A percentile compares a stretch with the other conserved stretches of the same genome.
Conservation (phyloP, 2,329 filamentous ascomycete genomes). For the Chaetomium sp. region DNA sequence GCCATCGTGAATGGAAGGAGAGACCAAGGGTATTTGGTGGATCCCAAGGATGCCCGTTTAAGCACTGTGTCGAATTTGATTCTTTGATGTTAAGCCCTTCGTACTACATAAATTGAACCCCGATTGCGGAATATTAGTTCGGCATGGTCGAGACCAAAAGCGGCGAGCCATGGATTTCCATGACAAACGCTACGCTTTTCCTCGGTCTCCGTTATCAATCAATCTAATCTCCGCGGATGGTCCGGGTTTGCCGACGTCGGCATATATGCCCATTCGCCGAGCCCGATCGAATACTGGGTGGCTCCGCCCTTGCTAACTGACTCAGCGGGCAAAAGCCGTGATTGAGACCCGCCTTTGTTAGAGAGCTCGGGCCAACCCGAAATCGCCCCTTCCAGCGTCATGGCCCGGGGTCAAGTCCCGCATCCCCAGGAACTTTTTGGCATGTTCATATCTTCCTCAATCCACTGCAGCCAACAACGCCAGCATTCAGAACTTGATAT, state of each 20-base stretch:
- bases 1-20: no score
- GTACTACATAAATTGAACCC: no score
- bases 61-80: not conserved
- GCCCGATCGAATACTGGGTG: slow-evolving; percentile 1
- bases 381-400: slow-evolving; percentile 36
- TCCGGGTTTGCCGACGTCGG: slow-evolving; percentile 33
- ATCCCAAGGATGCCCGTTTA: not conserved
- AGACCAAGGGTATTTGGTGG: not conserved
- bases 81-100: no score
- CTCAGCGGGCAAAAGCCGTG: not conserved
- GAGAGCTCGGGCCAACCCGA: slow-evolving; percentile 28
- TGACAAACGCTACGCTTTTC: not conserved
- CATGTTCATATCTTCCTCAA: slow-evolving; percentile 19
- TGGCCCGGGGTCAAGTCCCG: slow-evolving; percentile 33
- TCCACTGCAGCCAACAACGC: slow-evolving; percentile 8
- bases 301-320: slow-evolving; percentile 21
- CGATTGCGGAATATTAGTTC: no score
- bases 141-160: no score
- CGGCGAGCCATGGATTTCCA: no score
- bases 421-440: slow-evolving; percentile 32
- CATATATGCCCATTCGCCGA: slow-evolving; percentile 26
- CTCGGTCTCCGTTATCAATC: slow-evolving; percentile 36
- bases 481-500: slow-evolving; percentile 20
- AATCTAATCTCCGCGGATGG: slow-evolving; percentile 36
- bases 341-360: slow-evolving; percentile 27